phyloP scores from a whole-genome alignment of 257 asterid species.

The Anisodus acutangulus region DNA sequence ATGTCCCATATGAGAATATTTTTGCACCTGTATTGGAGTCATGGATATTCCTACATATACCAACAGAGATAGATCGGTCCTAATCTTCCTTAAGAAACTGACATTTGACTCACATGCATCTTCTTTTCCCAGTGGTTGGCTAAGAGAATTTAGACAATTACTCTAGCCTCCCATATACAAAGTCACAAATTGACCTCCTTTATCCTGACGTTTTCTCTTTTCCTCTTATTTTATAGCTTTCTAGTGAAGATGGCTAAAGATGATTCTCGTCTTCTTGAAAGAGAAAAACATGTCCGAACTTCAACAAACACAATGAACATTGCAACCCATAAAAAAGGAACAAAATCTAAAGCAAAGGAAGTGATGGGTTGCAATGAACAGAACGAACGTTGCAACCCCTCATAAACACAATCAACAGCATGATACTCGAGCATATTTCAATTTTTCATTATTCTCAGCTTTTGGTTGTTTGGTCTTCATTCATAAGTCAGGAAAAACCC shows the following conservation, averaged over 20 bases:
- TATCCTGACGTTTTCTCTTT: not conserved
- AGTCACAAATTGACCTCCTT: not conserved
- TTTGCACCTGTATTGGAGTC: not conserved
- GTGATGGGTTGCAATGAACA: not conserved
- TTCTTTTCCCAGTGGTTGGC: constrained; percentile 10
- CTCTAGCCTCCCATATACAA: not conserved
- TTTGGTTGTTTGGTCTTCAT: constrained; percentile 18
- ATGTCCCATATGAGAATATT: not conserved
- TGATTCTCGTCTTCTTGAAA: not conserved
- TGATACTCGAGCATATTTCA: not conserved
- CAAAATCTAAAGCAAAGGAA: not conserved
- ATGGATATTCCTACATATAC: not conserved
- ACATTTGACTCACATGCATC: not conserved
- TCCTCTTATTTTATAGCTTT: not conserved
- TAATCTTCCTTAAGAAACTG: not conserved
- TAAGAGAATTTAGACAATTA: constrained; percentile 20
- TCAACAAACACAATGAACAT: not conserved
- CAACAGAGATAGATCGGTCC: not conserved
- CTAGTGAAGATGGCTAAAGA: not conserved
- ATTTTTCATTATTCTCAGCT: not conserved
- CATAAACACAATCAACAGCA: not conserved
- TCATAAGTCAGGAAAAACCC: not conserved
- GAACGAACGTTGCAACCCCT: not conserved
- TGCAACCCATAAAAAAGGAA: constrained; percentile 3
- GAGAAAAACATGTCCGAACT: not conserved